A percentile compares a stretch with the other conserved stretches of the same genome.
phyloP scores from a whole-genome alignment of 164 flowering plant genomes.

The Stephania yunnanensis region DNA sequence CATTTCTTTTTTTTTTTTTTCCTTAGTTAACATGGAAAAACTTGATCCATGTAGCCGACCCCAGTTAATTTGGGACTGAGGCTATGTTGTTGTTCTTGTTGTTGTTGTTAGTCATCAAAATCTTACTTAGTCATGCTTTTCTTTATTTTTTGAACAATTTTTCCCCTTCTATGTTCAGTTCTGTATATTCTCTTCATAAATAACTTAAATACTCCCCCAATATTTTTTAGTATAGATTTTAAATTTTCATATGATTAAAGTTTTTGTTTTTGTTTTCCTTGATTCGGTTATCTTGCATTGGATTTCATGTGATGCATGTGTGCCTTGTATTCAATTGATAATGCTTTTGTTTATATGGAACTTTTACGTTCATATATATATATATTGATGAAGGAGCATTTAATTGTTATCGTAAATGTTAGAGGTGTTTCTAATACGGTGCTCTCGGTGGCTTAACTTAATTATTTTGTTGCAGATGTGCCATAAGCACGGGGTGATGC shows the following conservation, averaged over 20 bases:
- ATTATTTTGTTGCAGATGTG: conserved; percentile 51
- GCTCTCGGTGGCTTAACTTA: background rate
- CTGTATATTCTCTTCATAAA: background rate
- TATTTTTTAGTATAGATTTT: background rate
- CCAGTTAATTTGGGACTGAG: too few relatives aligned
- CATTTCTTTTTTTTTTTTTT: background rate
- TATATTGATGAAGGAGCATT: background rate
- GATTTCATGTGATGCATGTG: background rate
- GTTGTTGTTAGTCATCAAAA: too few relatives aligned
- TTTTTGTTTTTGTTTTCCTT: background rate
- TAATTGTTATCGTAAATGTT: conserved; percentile 2
- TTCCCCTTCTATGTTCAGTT: too few relatives aligned
- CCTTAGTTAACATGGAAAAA: too few relatives aligned
- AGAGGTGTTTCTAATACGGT: background rate
- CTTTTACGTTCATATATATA: background rate
- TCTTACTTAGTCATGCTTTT: background rate
- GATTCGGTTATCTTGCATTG: background rate
- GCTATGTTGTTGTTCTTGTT: too few relatives aligned
- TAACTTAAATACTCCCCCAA: background rate
- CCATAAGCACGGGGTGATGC: conserved; percentile 95
- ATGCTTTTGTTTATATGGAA: background rate
- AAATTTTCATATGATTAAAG: background rate
- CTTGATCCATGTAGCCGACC: too few relatives aligned
- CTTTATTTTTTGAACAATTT: background rate
- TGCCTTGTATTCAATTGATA: background rate